phyloP scores from a whole-genome alignment of 176 grass and related monocot genomes.

The Triticum dicoccoides region DNA sequence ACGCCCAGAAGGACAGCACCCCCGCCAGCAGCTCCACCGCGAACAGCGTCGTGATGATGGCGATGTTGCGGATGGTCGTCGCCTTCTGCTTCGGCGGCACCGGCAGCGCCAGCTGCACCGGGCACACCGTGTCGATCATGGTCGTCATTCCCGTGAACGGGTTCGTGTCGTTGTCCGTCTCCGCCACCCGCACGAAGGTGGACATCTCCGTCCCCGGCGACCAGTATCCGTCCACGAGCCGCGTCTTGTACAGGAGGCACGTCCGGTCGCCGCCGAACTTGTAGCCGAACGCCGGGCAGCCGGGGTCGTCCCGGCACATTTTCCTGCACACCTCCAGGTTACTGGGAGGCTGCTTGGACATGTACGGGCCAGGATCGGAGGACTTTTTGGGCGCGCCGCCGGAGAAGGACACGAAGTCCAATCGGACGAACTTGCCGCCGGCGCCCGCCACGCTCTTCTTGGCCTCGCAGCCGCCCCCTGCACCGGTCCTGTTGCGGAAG shows the following conservation, averaged over 20 bases:
- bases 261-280: conserved; percentile 53
- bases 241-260: conserved; percentile 27
- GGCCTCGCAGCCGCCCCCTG: background rate
- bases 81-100: conserved; percentile 46
- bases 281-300: conserved; percentile 75
- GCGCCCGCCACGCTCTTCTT: conserved; percentile 5
- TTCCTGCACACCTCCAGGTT: conserved; percentile 45
- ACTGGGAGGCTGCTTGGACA: background rate
- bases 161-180: conserved; percentile 35
- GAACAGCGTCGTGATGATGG: conserved; percentile 74
- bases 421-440: conserved; percentile 55
- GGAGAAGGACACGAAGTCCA: conserved; percentile 73
- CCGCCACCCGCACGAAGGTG: conserved; percentile 51
- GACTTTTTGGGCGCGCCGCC: accelerated
- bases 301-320: background rate
- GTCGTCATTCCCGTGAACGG: conserved; percentile 67
- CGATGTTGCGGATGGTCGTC: conserved; percentile 47
- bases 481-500: conserved; percentile 1
- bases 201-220: conserved; percentile 65
- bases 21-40: conserved; percentile 76
- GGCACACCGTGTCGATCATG: conserved; percentile 77
- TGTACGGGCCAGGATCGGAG: background rate
- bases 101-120: conserved; percentile 49
- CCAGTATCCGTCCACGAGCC: conserved; percentile 58
- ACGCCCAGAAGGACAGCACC: conserved; percentile 86